Evolutionary conservation across 805 yeast species (phyloP).

Genomic region (Zygotorulaspora sp.): DNA sequence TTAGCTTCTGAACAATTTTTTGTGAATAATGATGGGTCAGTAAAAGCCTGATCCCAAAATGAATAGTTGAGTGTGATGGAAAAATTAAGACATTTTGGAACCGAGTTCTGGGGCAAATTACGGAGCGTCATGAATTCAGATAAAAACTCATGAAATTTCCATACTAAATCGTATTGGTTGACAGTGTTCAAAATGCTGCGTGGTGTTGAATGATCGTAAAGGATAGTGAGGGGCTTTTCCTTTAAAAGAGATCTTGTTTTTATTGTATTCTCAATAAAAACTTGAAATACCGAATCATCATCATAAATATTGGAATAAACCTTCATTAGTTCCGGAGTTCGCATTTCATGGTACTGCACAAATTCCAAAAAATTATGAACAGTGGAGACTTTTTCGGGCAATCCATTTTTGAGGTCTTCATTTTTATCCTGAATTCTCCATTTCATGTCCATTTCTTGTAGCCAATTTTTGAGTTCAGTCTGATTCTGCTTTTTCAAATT

Average conservation of each 20-base stretch:
- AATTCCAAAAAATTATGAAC: slow-evolving; percentile 26
- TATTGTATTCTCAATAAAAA: slow-evolving; percentile 27
- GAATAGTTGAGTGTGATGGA: slow-evolving; percentile 16
- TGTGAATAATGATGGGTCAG: slow-evolving; percentile 14
- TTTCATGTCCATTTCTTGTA: slow-evolving; percentile 27
- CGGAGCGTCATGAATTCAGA: slow-evolving; percentile 33
- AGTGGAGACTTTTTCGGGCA: slow-evolving; percentile 22
- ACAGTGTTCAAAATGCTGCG: slow-evolving; percentile 29
- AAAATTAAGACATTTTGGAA: slow-evolving; percentile 14
- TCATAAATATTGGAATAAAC: slow-evolving; percentile 26
- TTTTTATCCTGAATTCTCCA: slow-evolving; percentile 19
- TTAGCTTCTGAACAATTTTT: slow-evolving; percentile 24
- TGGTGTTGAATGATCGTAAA: slow-evolving; percentile 20
- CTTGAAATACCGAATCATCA: slow-evolving; percentile 26
- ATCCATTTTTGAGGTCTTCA: slow-evolving; percentile 6
- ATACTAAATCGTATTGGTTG: slow-evolving; percentile 39
- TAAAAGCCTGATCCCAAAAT: slow-evolving; percentile 12
- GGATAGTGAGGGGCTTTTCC: slow-evolving; percentile 18
- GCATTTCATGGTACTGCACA: slow-evolving; percentile 21
- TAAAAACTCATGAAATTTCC: slow-evolving; percentile 41
- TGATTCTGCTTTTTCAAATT: slow-evolving; percentile 25
- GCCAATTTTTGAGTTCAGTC: slow-evolving; percentile 25
- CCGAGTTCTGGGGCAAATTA: slow-evolving; percentile 30
- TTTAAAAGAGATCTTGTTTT: slow-evolving; percentile 25
- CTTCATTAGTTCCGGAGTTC: slow-evolving; percentile 23